Evolutionary conservation across 106 monocot genomes (phyloP), one percentile per base, ranked within the genome.

Genomic region (Agapanthus africanus): DNA sequence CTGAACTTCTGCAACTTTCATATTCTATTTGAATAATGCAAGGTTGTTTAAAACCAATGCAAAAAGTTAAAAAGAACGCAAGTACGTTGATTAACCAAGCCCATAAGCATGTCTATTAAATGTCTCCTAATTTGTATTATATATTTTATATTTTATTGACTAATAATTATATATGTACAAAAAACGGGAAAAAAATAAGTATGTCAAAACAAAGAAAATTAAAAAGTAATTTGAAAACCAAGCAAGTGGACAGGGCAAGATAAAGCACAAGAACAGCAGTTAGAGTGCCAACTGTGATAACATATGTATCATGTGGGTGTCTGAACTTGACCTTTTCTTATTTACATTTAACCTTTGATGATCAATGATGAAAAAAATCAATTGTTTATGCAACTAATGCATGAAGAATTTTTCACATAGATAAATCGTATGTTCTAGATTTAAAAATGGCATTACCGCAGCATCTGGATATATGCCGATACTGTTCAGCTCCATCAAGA

Each of bases 401-500:
- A 22, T 37, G 37, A 39, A 64, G 38, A 37, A 22, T 21, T 47
- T 33, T 64, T 21, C 36, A 25, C 31, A 37, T 22, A 18, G 22
- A 16, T 64, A 31, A 39, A 37, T 64, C 64, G n/a, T 11, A 38
- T 3, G 64, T 23, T 21, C 16, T 37, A 13, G 22, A 22, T 16
- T 22, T 36, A 28, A 39, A 76, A 34, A 5, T 22, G 19, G 4
- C 26, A 9, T 50, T 85, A 99, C 99, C 84, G 70, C 77, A 41
- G 39, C 42, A 31, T 99, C 93, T 19, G 81, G 83, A 71, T 68
- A 73, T 51, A 99, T 64, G 60, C 88, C 93, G 27, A 99, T 85
- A 60, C 85, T 99, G 44, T 93, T 89, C 56, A 99, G 83, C 74
- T 99, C 99, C 74, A 99, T 71, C 83, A 90, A 81, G 39, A 93